Evolutionary conservation across 257 asterid genomes (phyloP).

Genomic region (Scutellaria galericulata): DNA sequence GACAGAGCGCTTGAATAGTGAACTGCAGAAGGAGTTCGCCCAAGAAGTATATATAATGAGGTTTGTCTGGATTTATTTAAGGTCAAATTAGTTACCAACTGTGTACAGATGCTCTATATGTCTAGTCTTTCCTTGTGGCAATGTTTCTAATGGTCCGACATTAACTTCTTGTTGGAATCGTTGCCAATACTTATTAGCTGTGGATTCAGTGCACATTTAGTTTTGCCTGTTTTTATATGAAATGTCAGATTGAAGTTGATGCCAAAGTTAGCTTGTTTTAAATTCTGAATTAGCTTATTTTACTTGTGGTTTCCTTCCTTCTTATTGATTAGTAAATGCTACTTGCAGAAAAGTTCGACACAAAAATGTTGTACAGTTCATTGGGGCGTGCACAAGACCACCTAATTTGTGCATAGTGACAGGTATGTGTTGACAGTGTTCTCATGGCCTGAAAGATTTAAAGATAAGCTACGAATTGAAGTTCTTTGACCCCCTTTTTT

Average conservation of each 20-base stretch:
- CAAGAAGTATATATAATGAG: slow-evolving; percentile 99
- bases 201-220: slow-evolving; percentile 6
- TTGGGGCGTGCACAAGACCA: slow-evolving; percentile 96
- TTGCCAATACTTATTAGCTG: not conserved
- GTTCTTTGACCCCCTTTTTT: slow-evolving; percentile 9
- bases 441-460: slow-evolving; percentile 24
- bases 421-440: slow-evolving; percentile 49
- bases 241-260: too few species aligned
- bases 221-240: not conserved
- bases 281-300: slow-evolving; percentile 4
- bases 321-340: slow-evolving; percentile 29
- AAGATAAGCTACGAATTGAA: not conserved
- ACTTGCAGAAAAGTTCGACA: slow-evolving; percentile 95
- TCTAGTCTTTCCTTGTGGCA: not conserved
- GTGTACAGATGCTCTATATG: not conserved
- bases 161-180: slow-evolving; percentile 4
- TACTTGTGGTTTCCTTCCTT: slow-evolving; percentile 5
- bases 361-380: slow-evolving; percentile 95
- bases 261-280: not conserved
- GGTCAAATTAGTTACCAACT: slow-evolving; percentile 21
- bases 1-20: slow-evolving; percentile 78
- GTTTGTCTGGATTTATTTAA: slow-evolving; percentile 46
- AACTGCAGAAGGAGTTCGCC: slow-evolving; percentile 90
- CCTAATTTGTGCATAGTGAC: slow-evolving; percentile 94
- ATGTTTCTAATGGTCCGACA: not conserved